These are phyloP conservation scores for Meira miltonrushii DNA, from an alignment of 1,284 basidiomycete species.

Conservation along the genomic window DNA sequence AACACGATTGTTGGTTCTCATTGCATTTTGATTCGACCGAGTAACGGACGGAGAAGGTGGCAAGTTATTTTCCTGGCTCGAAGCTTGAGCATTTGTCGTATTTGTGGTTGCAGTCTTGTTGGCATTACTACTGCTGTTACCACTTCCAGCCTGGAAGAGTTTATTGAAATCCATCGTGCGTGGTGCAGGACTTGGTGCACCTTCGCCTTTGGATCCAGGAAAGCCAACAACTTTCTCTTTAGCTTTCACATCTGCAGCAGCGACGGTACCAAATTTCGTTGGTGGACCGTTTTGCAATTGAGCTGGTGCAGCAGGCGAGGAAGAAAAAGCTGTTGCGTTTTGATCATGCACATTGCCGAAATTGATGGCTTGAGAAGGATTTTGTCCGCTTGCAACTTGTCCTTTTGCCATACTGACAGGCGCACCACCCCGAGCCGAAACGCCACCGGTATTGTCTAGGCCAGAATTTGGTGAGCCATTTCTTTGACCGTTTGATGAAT, in stretches of 20 bases:
- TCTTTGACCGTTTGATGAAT: too few relatives aligned
- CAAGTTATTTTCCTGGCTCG: background rate
- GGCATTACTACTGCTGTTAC: conserved; percentile 14
- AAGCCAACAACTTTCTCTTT: conserved; percentile 46
- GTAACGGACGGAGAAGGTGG: conserved; percentile 8
- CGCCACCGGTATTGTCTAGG: background rate
- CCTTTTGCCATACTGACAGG: conserved; percentile 45
- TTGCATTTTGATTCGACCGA: conserved; percentile 18
- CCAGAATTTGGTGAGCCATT: too few relatives aligned
- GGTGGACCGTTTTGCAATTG: conserved; percentile 48
- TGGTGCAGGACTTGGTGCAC: conserved; percentile 4
- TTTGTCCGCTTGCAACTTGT: conserved; percentile 20
- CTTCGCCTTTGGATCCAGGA: conserved; percentile 56
- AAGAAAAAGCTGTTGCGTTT: conserved; percentile 50
- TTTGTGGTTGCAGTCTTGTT: background rate
- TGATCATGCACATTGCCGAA: conserved; percentile 54
- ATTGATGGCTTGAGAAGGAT: conserved; percentile 52
- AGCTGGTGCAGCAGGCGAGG: conserved; percentile 52
- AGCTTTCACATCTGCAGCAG: conserved; percentile 37
- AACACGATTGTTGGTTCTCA: too few relatives aligned
- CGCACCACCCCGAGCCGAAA: conserved; percentile 32
- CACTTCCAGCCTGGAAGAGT: conserved; percentile 41
- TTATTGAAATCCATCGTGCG: conserved; percentile 49
- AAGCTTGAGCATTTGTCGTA: background rate
- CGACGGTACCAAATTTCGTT: conserved; percentile 52